These are phyloP conservation scores for Dissophora globulifera DNA, from an alignment of 192 early-diverging fungal species.

Conservation along the genomic window DNA sequence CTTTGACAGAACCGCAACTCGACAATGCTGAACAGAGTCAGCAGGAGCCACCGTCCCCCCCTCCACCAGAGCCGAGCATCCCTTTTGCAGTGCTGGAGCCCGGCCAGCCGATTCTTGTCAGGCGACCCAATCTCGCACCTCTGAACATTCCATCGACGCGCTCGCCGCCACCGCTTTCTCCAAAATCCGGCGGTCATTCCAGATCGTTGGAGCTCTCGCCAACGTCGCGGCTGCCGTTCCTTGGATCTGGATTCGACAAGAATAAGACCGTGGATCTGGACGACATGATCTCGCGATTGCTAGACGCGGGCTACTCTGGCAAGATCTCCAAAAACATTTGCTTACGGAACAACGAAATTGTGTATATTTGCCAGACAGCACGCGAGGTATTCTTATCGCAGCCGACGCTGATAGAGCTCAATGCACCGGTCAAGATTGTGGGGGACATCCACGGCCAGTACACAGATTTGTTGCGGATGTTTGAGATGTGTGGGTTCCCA, in stretches of 20 bases:
- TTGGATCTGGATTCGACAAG: conserved; percentile 33
- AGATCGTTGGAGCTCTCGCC: conserved; percentile 39
- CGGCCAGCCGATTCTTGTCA: conserved; percentile 35
- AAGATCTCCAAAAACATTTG: conserved; percentile 83
- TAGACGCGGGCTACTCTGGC: conserved; percentile 80
- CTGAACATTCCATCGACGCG: conserved; percentile 25
- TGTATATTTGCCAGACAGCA: conserved; percentile 85
- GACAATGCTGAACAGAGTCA: conserved; percentile 11
- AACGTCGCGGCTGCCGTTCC: conserved; percentile 37
- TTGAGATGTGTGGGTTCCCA: conserved; percentile 95
- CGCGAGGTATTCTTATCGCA: conserved; percentile 92
- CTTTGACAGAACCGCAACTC: neutral
- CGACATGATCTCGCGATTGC: conserved; percentile 87
- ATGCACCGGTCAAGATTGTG: conserved; percentile 81
- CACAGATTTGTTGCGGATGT: conserved; percentile 89
- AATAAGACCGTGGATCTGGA: conserved; percentile 70
- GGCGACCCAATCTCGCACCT: conserved; percentile 16
- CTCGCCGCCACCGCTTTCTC: conserved; percentile 19
- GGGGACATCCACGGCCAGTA: conserved; percentile 98
- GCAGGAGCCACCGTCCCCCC: conserved; percentile 13
- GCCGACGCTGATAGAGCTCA: conserved; percentile 80
- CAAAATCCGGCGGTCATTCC: conserved; percentile 11
- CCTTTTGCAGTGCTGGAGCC: conserved; percentile 42
- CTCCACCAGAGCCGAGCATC: conserved; percentile 36
- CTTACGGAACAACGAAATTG: conserved; percentile 87